Percentiles rank a stretch among this genome's conserved stretches.
Evolutionary conservation across 2,329 filamentous ascomycete species (phyloP).

Genomic region (Endocalyx cinctus): DNA sequence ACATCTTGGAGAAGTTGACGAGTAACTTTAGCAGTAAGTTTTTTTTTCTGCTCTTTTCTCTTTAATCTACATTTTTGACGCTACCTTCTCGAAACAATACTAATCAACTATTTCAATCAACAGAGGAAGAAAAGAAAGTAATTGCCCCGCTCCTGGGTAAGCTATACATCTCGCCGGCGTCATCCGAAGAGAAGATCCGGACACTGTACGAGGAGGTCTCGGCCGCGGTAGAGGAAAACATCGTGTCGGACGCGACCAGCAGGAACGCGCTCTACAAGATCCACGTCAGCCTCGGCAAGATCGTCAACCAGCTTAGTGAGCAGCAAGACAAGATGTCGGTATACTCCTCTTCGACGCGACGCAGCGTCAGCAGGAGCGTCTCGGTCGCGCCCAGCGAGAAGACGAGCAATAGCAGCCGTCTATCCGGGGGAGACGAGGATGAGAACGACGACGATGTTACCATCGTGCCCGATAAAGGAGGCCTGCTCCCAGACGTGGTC

Average conservation of each 20-base stretch:
- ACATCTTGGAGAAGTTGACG: slow-evolving; percentile 70
- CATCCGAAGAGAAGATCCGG: slow-evolving; percentile 53
- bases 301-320: slow-evolving; percentile 56
- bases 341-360: slow-evolving; percentile 4
- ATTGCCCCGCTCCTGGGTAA: slow-evolving; percentile 76
- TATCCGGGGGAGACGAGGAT: no score
- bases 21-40: slow-evolving; percentile 63
- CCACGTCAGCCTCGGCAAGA: slow-evolving; percentile 62
- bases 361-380: slow-evolving; percentile 15
- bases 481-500: slow-evolving; percentile 44
- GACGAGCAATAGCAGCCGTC: slow-evolving; percentile 1
- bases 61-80: slow-evolving; percentile 2
- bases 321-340: slow-evolving; percentile 18
- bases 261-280: slow-evolving; percentile 65
- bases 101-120: slow-evolving; percentile 23
- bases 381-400: slow-evolving; percentile 13
- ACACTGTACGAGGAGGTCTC: slow-evolving; percentile 54
- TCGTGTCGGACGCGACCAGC: slow-evolving; percentile 56
- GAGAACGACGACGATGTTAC: slow-evolving; percentile 41
- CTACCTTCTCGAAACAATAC: not conserved
- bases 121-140: slow-evolving; percentile 82
- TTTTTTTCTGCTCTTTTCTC: not conserved
- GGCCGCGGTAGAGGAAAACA: slow-evolving; percentile 58
- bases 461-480: slow-evolving; percentile 36
- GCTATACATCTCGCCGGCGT: slow-evolving; percentile 69